Base-by-base conservation (phyloP, 768 basidiomycete species). In the Crucibulum laeve region DNA sequence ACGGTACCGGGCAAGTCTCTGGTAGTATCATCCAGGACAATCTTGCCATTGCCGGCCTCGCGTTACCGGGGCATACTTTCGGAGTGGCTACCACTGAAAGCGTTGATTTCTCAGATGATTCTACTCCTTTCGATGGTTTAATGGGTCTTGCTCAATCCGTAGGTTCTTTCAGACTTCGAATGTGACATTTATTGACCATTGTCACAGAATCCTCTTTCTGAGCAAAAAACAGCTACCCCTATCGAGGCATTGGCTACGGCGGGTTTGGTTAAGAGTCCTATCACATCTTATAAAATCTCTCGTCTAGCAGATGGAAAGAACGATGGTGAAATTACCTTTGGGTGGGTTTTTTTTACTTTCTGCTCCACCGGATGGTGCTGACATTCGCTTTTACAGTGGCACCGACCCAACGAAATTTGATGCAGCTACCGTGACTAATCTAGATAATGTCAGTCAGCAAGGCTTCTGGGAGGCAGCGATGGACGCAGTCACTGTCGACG, bases 401-500 rank as follows among this genome's bases (percentile, higher is more conserved):
- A 71, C 90, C 25, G 87, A 92, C 62, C 10, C 64, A 6, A 68
- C 75, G 48, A 89, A 91, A 62, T 87, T 89, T 58, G 73, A 82
- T 51, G 43, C 70, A 4, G 46, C 53, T 14, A 82, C 86, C 2
- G 68, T 87, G 26, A 69, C 76, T 33, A 79, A 76, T 0, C 44
- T 90, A 40, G 53, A 61, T 42, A 90, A 88, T 52, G 77, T 87
- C 58, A 87, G 77, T 61, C 36, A 48, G 4, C 48, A 70, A 19
- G 88, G 89, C 28, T 93, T 91, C 70, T 93, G 91, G 91, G 86
- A 91, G 68, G 82, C 70, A 13, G 64, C 64, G 5, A 59, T 92
- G 59, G 76, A 77, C 46, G 69, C 69, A 11, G 67, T 84, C 41
- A 70, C 75, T 18, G 77, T 84, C 48, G 68, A 86, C 54, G 84